Conservation (phyloP, 129 eudicot genomes). For the Arctium minus region DNA sequence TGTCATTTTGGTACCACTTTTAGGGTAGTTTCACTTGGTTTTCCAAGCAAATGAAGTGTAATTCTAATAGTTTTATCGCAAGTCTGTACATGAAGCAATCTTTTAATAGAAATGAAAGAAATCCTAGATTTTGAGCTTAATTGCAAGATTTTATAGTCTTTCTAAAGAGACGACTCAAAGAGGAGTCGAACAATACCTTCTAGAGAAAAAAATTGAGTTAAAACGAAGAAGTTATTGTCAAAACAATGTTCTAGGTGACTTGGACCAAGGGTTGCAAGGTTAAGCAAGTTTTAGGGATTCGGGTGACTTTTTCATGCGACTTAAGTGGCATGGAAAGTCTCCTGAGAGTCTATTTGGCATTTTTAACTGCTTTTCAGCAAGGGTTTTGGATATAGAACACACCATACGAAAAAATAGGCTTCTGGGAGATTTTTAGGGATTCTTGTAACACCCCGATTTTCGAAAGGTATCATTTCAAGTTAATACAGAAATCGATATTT, state of each 20-base stretch:
- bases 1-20: background rate
- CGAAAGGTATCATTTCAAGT: too few species aligned
- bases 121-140: background rate
- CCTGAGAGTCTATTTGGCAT: too few species aligned
- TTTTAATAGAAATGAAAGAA: background rate
- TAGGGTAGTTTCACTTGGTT: background rate
- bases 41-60: background rate
- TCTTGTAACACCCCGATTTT: too few species aligned
- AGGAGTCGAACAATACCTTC: background rate
- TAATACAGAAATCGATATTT: too few species aligned
- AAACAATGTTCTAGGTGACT: background rate
- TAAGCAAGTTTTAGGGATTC: too few species aligned
- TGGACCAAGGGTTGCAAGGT: too few species aligned
- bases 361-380: too few species aligned
- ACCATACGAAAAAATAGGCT: too few species aligned
- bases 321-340: too few species aligned
- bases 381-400: too few species aligned
- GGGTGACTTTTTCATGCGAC: too few species aligned
- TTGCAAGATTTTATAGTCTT: background rate
- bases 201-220: background rate
- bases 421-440: too few species aligned
- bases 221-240: background rate
- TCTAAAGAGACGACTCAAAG: background rate
- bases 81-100: background rate
- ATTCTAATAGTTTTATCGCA: background rate